Conservation (phyloP, 2,329 filamentous ascomycete genomes). For the Sporothrix brasiliensis region DNA sequence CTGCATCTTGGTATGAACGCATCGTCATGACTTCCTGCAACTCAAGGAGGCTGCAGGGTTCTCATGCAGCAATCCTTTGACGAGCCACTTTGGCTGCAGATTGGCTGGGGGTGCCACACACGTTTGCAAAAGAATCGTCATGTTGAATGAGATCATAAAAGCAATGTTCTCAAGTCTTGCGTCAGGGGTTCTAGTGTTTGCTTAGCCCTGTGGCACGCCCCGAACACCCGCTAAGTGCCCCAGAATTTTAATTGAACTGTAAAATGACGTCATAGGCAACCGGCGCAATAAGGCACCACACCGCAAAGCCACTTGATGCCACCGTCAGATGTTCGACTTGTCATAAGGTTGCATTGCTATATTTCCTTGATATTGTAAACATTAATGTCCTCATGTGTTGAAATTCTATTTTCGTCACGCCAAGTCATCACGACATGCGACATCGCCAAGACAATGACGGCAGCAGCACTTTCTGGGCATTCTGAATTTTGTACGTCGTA, state of each 20-base stretch:
- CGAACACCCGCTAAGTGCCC: background rate
- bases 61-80: background rate
- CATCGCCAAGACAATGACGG: background rate
- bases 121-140: background rate
- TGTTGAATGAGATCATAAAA: conserved; percentile 8
- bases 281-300: background rate
- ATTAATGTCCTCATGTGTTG: background rate
- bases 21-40: conserved; percentile 12
- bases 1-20: conserved; percentile 18
- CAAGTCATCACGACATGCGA: background rate
- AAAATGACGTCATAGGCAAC: background rate
- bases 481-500: background rate
- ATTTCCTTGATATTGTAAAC: conserved; percentile 5
- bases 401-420: conserved; percentile 13
- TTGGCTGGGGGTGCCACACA: conserved; percentile 13
- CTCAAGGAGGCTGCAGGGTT: background rate
- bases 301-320: background rate
- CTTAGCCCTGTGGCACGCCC: background rate
- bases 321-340: background rate
- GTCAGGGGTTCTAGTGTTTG: conserved; percentile 2
- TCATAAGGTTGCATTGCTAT: conserved; percentile 14
- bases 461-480: background rate
- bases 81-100: background rate
- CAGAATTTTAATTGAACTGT: background rate
- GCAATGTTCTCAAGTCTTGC: background rate